Evolutionary conservation across 495 filamentous ascomycete species (phyloP).

Genomic region (Trichoderma virens): DNA sequence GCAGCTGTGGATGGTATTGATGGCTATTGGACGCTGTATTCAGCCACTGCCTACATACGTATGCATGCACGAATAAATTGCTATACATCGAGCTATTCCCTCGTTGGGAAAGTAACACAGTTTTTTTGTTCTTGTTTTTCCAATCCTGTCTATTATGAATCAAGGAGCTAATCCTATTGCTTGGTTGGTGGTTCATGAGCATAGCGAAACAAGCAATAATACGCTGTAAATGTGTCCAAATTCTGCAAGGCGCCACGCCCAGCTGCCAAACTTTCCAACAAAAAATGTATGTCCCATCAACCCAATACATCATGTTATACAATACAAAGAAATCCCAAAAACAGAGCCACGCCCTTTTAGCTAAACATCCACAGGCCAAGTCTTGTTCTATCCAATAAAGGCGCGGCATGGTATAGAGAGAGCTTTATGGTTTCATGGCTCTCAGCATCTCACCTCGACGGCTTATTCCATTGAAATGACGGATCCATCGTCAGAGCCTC

Average conservation of each 20-base stretch:
- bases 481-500: slow-evolving; percentile 1
- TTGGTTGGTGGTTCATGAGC: neutral
- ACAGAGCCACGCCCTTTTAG: neutral
- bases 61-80: neutral
- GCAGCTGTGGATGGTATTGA: too few species aligned
- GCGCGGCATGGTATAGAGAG: too few species aligned
- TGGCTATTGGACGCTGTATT: too few species aligned
- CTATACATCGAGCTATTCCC: neutral
- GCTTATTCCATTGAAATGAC: neutral
- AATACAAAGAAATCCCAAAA: neutral
- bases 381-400: neutral
- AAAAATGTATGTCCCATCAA: neutral
- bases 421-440: neutral
- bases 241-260: neutral
- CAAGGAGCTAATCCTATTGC: neutral
- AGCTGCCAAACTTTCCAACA: neutral
- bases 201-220: neutral
- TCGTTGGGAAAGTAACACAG: too few species aligned
- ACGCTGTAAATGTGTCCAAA: slow-evolving; percentile 1
- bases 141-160: neutral
- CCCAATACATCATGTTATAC: neutral
- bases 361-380: neutral
- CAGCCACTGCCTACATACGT: too few species aligned
- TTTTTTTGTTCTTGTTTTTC: neutral
- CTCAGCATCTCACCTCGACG: neutral